These are phyloP conservation scores for Pseudocercospora eumusae DNA, from an alignment of 2,329 filamentous ascomycete genomes.

Conservation along the genomic window DNA sequence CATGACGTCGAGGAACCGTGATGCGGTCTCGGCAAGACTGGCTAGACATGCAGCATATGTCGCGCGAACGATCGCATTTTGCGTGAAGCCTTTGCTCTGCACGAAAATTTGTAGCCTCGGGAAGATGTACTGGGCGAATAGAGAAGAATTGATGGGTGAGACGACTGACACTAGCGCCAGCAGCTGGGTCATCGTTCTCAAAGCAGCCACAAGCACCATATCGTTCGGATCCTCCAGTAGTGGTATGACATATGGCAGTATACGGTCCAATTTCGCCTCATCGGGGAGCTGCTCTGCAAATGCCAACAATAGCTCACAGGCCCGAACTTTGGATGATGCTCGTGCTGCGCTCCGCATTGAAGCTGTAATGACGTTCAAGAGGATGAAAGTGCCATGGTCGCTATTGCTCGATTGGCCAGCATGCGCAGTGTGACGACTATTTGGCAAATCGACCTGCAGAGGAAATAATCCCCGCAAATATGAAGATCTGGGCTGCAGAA, in stretches of 20 bases:
- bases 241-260: constrained; percentile 84
- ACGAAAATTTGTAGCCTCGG: constrained; percentile 61
- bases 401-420: constrained; percentile 59
- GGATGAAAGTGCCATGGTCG: constrained; percentile 93
- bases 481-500: constrained; percentile 32
- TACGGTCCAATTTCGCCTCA: constrained; percentile 90
- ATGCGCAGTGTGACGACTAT: constrained; percentile 71
- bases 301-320: constrained; percentile 86
- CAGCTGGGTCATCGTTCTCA: constrained; percentile 85
- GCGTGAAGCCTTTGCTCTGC: constrained; percentile 48
- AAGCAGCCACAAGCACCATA: constrained; percentile 78
- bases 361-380: constrained; percentile 83
- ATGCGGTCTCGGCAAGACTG: constrained; percentile 80
- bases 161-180: constrained; percentile 85
- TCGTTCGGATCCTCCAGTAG: constrained; percentile 80
- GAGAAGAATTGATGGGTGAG: constrained; percentile 68
- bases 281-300: constrained; percentile 91
- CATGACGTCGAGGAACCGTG: constrained; percentile 84
- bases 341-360: constrained; percentile 87
- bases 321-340: constrained; percentile 81
- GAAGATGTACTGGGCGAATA: constrained; percentile 68
- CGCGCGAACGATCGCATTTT: constrained; percentile 71
- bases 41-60: constrained; percentile 93
- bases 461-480: constrained; percentile 68
- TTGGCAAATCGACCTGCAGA: constrained; percentile 81